Percentiles rank a stretch among this genome's conserved stretches.
These are phyloP conservation scores for Exophiala sp. DNA, from an alignment of 2,329 filamentous ascomycete species.

Conservation along the genomic window DNA sequence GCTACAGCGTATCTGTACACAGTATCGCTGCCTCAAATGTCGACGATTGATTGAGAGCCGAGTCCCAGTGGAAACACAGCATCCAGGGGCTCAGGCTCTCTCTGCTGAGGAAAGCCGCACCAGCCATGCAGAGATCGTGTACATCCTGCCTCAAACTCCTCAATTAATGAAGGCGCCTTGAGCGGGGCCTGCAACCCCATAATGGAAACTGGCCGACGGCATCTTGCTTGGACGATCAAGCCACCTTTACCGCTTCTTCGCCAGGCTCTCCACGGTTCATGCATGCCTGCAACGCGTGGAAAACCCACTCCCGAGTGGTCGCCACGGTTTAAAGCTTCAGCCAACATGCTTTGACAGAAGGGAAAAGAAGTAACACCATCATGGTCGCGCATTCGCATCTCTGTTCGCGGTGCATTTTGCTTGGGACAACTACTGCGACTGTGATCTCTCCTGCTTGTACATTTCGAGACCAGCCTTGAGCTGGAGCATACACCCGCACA, in stretches of 20 bases:
- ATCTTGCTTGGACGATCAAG: slow-evolving; percentile 4
- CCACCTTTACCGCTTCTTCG: slow-evolving; percentile 22
- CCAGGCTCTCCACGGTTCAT: slow-evolving; percentile 14
- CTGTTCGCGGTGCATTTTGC: neutral
- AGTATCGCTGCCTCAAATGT: too few relatives aligned
- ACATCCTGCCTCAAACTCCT: too few relatives aligned
- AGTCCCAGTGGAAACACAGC: too few relatives aligned
- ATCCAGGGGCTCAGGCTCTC: too few relatives aligned
- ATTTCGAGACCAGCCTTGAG: neutral
- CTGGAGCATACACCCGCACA: neutral
- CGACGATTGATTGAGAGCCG: too few relatives aligned
- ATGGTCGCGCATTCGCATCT: neutral
- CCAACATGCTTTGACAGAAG: neutral
- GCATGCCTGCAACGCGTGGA: neutral
- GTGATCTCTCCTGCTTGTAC: neutral
- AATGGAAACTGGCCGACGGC: too few relatives aligned
- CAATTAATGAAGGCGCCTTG: too few relatives aligned
- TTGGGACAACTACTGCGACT: neutral
- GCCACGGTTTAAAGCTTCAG: neutral
- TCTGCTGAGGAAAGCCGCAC: too few relatives aligned
- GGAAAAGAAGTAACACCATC: neutral
- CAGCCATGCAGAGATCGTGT: too few relatives aligned
- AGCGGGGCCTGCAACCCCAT: neutral
- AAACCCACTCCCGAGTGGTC: neutral
- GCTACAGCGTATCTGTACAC: too few relatives aligned